Base-by-base conservation (phyloP, 1,139 yeast genomes). In the Maudiozyma humilis region DNA sequence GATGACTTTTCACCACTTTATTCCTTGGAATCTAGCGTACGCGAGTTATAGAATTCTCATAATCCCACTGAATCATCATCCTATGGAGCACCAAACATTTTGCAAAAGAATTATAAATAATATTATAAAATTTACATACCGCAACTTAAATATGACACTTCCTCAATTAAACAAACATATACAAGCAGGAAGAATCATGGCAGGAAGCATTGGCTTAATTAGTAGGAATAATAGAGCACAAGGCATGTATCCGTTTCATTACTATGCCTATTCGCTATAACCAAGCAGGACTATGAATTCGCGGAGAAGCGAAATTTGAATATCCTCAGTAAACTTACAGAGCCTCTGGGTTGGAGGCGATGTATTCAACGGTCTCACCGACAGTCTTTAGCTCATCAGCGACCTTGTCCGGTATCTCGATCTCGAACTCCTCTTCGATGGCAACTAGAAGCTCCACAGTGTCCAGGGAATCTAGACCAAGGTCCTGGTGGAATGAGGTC, bases 361-460 rank as follows among this genome's bases (percentile, higher is more conserved):
- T 75, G 65, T 77, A 76, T 55, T 79, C 76, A 46, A 79, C 75
- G 48, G 83, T 81, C 66, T 79, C 82, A 51, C 80, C 82, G 49
- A 79, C 81, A 47, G 82, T 77, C 69, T 76, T 78, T 60, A 79
- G 72, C 57, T 78, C 81, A 59, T 79, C 85, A 42, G 85, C 78
- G 48, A 78, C 72, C 47, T 69, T 68, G 47, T 79, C 86, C 29
- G 82, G 82, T 56, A 79, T 75, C 65, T 79, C 84, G 62, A 79
- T 69, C 62, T 79, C 85, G 54, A 79, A 79, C 64, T 79, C 74
- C 67, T 79, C 85, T 67, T 79, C 85, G 58, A 79, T 75, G 47
- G 84, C 83, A 56, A 79, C 85, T 54, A 79, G 69, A 47, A 82
- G 78, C 66, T 79, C 86, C 45, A 79, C 83, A 44, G 83, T 77